Base-by-base conservation (phyloP, 805 yeast species). In the Kregervanrija delftensis region DNA sequence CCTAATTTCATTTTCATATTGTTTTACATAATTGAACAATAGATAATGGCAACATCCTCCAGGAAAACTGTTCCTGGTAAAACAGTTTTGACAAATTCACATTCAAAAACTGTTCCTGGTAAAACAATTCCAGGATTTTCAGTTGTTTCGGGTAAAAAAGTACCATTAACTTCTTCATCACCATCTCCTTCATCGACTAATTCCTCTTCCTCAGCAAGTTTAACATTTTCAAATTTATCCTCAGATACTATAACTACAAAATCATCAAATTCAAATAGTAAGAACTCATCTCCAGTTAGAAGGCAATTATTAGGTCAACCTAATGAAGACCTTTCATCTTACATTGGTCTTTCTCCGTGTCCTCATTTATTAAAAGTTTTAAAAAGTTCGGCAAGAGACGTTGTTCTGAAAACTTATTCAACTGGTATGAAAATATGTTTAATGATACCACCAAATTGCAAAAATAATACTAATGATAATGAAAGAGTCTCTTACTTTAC, bases 361-460 rank as follows among this genome's bases (percentile, higher is more conserved):
- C 57, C 64, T 9, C 84, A 78, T 55, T 59, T 78, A 37, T 54
- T 57, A 13, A 66, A 72, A 45, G 78, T 76, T 6, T 59, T 78
- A 37, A 66, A 64, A 11, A 69, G 81, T 28, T 67, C 67, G 40
- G 79, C 81, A 9, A 64, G 63, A 41, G 76, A 73, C 3, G 70
- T 71, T 12, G 77, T 77, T 8, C 55, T 74, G 48, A 61, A 63
- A 43, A 75, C 81, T 1, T 78, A 77, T 53, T 63, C 65, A 39
- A 75, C 76, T 46, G 81, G 77, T 2, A 69, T 76, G 46, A 72
- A 68, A 35, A 67, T 78, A 9, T 66, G 74, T 17, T 56, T 66
- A 2, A 38, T 65, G 34, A 52, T 62, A 3, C 52, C 54, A 14
- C 51, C 55, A 5, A 47, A 41, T 3, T 39, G 39, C 37, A 36